Percentiles rank a stretch among this genome's conserved stretches.
Conservation (phyloP, 2,329 filamentous ascomycete species). For the Metarhizium guizhouense region DNA sequence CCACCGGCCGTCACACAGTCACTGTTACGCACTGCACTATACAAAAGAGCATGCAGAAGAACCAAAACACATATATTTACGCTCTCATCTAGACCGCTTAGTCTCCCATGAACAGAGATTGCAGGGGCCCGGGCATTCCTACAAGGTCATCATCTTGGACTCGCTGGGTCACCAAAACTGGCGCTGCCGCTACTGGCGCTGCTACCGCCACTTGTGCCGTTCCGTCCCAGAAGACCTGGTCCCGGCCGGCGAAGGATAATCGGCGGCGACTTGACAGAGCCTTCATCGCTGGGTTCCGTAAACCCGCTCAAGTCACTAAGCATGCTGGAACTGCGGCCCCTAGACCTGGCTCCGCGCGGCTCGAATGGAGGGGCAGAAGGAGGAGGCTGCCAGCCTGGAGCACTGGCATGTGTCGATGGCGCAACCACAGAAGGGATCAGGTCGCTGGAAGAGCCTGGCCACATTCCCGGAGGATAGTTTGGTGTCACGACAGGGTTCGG, state of each 20-base stretch:
- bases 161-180: constrained; percentile 43
- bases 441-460: constrained; percentile 26
- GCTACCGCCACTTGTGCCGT: constrained; percentile 22
- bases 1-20: background rate
- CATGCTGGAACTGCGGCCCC: constrained; percentile 58
- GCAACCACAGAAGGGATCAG: constrained; percentile 21
- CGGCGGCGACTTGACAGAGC: constrained; percentile 19
- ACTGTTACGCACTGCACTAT: background rate
- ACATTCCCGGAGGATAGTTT: constrained; percentile 27
- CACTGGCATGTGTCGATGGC: constrained; percentile 19
- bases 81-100: constrained; percentile 1
- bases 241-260: constrained; percentile 3
- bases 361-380: constrained; percentile 28
- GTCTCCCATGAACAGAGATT: background rate
- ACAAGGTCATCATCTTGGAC: constrained; percentile 25
- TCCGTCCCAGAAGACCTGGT: constrained; percentile 5
- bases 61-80: constrained; percentile 3
- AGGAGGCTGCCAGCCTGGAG: constrained; percentile 26
- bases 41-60: background rate
- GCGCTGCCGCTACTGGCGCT: constrained; percentile 39
- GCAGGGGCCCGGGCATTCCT: background rate
- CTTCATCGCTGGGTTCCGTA: constrained; percentile 51
- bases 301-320: constrained; percentile 59
- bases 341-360: constrained; percentile 29
- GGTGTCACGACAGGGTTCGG: constrained; percentile 23